phyloP scores from a whole-genome alignment of 148 eudicot species.

The Drosera capensis region DNA sequence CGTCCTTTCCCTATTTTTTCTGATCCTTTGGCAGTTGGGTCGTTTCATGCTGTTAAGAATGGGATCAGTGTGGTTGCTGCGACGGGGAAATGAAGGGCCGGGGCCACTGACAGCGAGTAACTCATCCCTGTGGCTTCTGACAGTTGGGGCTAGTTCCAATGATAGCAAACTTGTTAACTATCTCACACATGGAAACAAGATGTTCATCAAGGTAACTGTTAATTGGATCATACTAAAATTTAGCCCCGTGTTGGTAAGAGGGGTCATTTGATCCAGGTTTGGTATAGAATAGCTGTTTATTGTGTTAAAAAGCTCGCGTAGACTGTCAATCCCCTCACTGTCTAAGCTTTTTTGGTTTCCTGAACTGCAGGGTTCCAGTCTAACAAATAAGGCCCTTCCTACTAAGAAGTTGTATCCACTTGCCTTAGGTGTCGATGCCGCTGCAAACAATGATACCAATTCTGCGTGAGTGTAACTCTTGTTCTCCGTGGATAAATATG shows the following conservation, averaged over 20 bases:
- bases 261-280: background rate
- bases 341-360: background rate
- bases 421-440: background rate
- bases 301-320: background rate
- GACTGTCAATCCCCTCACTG: background rate
- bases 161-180: conserved; percentile 1
- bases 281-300: background rate
- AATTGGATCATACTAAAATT: background rate
- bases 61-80: conserved; percentile 7
- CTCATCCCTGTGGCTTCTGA: conserved; percentile 9
- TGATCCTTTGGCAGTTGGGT: conserved; percentile 2
- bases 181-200: conserved; percentile 4
- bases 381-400: background rate
- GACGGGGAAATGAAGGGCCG: conserved; percentile 6
- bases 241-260: background rate
- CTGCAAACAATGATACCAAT: background rate
- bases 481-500: background rate
- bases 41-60: conserved; percentile 6
- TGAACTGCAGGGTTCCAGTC: background rate
- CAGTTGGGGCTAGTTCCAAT: conserved; percentile 8
- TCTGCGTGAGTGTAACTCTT: background rate
- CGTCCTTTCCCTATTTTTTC: too few relatives aligned
- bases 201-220: background rate
- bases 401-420: background rate
- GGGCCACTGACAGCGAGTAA: background rate